These are phyloP conservation scores for Cutaneotrichosporon dermatis DNA, from an alignment of 1,284 basidiomycete species.

Conservation along the genomic window DNA sequence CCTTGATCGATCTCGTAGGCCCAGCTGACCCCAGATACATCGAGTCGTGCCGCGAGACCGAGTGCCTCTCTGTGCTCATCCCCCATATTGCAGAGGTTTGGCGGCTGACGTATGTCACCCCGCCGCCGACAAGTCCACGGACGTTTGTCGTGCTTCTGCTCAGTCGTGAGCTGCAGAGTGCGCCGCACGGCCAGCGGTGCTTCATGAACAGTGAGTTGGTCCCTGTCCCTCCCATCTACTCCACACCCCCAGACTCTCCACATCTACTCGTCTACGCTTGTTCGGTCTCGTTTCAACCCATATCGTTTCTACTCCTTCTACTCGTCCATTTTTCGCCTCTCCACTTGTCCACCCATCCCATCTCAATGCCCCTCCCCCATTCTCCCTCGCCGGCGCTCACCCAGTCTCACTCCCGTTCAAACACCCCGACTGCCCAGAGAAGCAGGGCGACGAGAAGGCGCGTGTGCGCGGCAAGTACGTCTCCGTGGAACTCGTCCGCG, in stretches of 20 bases:
- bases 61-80: conserved; percentile 40
- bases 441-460: conserved; percentile 35
- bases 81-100: conserved; percentile 46
- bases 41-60: conserved; percentile 39
- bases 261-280: too few relatives aligned
- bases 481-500: conserved; percentile 42
- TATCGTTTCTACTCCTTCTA: too few relatives aligned
- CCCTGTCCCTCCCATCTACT: too few relatives aligned
- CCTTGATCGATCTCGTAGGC: background rate
- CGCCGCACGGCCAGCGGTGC: conserved; percentile 29
- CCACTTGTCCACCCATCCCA: too few relatives aligned
- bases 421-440: conserved; percentile 39
- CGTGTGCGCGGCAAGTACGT: conserved; percentile 47
- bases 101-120: conserved; percentile 46
- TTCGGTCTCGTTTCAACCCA: too few relatives aligned
- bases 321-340: too few relatives aligned
- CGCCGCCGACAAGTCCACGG: conserved; percentile 42
- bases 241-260: too few relatives aligned
- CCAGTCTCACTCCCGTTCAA: conserved; percentile 43
- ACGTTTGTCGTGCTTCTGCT: conserved; percentile 45
- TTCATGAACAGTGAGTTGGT: conserved; percentile 43
- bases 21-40: conserved; percentile 41
- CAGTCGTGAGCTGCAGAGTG: conserved; percentile 29
- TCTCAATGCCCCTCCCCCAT: too few relatives aligned
- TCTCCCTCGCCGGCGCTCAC: background rate